Base-by-base conservation (phyloP, 1,139 yeast species). In the Saccharomycopsis crataegensis region DNA sequence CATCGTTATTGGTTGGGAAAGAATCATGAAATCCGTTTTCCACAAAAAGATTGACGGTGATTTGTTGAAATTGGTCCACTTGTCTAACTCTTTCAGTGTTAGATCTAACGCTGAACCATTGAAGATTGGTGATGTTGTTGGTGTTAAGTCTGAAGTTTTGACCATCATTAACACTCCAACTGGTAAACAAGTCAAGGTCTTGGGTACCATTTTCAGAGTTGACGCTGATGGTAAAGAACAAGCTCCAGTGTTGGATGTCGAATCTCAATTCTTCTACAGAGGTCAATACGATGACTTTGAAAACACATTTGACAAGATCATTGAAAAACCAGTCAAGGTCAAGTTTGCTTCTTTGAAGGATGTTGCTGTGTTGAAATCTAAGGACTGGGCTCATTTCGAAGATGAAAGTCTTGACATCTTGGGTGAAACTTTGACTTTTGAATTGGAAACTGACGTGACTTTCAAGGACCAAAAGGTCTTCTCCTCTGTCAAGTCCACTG, bases 1-100 rank as follows among this genome's bases (percentile, higher is more conserved):
- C 53, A 93, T 93, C 70, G 98, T 94, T 57, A 81, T 91, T 65
- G 99, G 99, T 50, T 93, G 99, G 99, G 86, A 86, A 74, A 96
- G 97, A 51, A 91, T 94, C 67, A 91, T 93, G 75, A 89, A 86
- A 75, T 93, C 98, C 31, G 88, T 93, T 63, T 94, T 93, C 94
- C 99, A 99, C 56, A 82, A 82, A 70, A 82, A 84, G 60, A 95
- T 94, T 64, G 98, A 94, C 70, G 99, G 99, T 73, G 99, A 93
- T 69, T 78, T 93, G 66, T 78, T 93, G 74, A 86, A 86, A 69
- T 80, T 93, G 67, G 99, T 93, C 56, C 99, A 93, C 70, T 76
- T 93, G 72, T 88, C 96, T 49, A 93, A 93, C 70, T 94, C 96
- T 57, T 94, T 93, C 79, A 83, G 82, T 70, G 88, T 93, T 96